Evolutionary conservation across 495 filamentous ascomycete genomes (phyloP), one percentile per base, ranked within the genome.

Genomic region (Parmelia sp.): DNA sequence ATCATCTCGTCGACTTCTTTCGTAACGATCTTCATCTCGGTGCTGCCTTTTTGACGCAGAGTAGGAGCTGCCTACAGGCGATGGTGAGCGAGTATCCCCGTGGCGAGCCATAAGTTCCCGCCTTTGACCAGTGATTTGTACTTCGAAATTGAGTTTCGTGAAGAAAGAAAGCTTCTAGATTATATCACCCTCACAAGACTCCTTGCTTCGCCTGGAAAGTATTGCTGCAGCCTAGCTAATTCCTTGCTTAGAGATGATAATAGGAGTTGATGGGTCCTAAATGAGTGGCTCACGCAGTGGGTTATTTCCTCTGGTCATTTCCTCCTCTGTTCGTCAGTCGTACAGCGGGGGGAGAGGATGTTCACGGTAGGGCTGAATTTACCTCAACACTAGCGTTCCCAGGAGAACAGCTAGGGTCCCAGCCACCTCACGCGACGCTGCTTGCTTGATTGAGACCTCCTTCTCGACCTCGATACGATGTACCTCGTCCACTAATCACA

Each of bases 21-120:
- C 86, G 76, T 83, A 84, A 65, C 88, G 84, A 74, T 90, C 88
- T 75, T 90, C 87, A 74, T 91, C 88, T 82, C 87, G 85, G 72
- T 86, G 88, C 70, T 73, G 78, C 69, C 84, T 83, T 79, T 84
- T 86, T 71, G 87, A 87, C 71, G 87, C 86, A 77, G 87, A 88
- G 76, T 83, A 85, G 73, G 89, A 86, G 82, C 88, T 91, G 86
- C 88, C 89, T 91, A 88, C 87, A 88, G 89, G 89, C 85, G 89
- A 91, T 90, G 89, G 89, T 92, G 89, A 92, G 88, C 88, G 89
- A 85, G 88, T 86, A 86, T 91, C 88, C 86, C 84, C 88, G 83
- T 85, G 89, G 82, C 89, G 89, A 88, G 89, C 88, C 89, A 92
- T 92, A 77, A 63, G 39, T 77, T 88, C 82, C 81, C 82, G 78